Evolutionary conservation across 108 stramenopile genomes (phyloP).

Genomic region (Cyclotella cryptica): DNA sequence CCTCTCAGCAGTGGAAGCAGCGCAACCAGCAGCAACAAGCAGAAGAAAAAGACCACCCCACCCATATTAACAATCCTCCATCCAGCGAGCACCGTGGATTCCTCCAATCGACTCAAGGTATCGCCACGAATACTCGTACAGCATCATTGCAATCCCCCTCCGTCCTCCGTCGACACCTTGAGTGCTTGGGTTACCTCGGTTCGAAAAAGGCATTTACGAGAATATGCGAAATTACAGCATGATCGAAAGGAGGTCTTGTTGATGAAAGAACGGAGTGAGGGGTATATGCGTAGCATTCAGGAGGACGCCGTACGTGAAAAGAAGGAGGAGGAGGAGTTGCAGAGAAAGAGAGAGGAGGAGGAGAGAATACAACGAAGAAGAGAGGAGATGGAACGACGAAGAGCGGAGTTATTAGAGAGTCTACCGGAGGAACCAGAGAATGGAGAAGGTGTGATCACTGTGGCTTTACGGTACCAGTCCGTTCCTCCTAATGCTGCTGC

Average conservation of each 20-base stretch:
- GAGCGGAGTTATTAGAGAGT: constrained; percentile 54
- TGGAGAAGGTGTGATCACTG: constrained; percentile 58
- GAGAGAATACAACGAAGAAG: constrained; percentile 43
- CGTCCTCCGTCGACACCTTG: constrained; percentile 53
- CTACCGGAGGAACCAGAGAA: constrained; percentile 65
- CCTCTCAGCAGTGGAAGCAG: not conserved
- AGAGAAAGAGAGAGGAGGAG: constrained; percentile 39
- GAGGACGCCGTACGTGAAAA: constrained; percentile 61
- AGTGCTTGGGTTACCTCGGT: constrained; percentile 70
- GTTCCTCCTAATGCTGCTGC: constrained; percentile 37
- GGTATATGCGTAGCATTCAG: constrained; percentile 60
- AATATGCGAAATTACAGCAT: constrained; percentile 68
- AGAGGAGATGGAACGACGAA: constrained; percentile 53
- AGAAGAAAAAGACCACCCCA: constrained; percentile 38
- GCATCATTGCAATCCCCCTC: constrained; percentile 87
- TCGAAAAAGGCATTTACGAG: constrained; percentile 73
- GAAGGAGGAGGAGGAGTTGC: constrained; percentile 23
- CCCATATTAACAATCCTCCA: constrained; percentile 72
- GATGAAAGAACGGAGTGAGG: constrained; percentile 66
- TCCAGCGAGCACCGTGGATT: constrained; percentile 44
- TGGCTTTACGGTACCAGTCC: constrained; percentile 70
- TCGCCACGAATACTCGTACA: constrained; percentile 62
- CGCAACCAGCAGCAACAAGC: constrained; percentile 11
- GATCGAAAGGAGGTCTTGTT: constrained; percentile 55
- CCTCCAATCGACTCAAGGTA: constrained; percentile 34